These are phyloP conservation scores for Nymphaea colorata DNA, from an alignment of 164 flowering plant genomes.

Conservation along the genomic window DNA sequence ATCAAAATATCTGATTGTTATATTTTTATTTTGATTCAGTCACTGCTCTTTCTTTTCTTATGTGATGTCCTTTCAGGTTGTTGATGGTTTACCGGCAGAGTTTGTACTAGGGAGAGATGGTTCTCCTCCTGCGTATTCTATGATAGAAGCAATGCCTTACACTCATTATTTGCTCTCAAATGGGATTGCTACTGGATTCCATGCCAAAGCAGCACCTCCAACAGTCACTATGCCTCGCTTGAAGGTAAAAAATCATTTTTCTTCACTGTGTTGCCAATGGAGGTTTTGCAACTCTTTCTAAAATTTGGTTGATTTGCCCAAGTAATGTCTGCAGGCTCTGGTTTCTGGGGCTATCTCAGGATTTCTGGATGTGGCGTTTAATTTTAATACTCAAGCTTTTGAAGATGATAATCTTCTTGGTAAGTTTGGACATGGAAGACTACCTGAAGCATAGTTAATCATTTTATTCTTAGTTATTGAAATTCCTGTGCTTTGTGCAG, in stretches of 20 bases:
- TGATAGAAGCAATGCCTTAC: conserved; percentile 80
- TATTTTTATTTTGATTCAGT: neutral
- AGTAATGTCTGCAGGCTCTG: conserved; percentile 50
- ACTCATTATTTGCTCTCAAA: conserved; percentile 60
- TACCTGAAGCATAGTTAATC: conserved; percentile 1
- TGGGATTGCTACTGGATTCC: conserved; percentile 73
- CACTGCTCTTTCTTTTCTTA: conserved; percentile 2
- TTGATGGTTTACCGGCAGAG: conserved; percentile 99
- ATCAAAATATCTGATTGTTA: neutral
- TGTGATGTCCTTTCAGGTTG: conserved; percentile 44
- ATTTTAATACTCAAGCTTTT: conserved; percentile 85
- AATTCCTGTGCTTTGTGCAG: conserved; percentile 22
- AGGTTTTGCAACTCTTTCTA: neutral
- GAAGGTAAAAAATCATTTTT: conserved; percentile 37
- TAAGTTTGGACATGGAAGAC: conserved; percentile 17
- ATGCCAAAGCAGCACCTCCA: conserved; percentile 95
- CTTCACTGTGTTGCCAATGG: neutral
- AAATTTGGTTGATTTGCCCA: neutral
- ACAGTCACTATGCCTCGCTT: conserved; percentile 98
- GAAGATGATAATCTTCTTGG: conserved; percentile 91
- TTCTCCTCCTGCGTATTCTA: conserved; percentile 41
- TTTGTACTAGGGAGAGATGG: conserved; percentile 82
- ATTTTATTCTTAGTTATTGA: no score
- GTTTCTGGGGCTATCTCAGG: conserved; percentile 93
- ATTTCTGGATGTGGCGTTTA: conserved; percentile 83